Evolutionary conservation across 1,284 basidiomycete genomes (phyloP).

Genomic region (Takashimella koratensis): DNA sequence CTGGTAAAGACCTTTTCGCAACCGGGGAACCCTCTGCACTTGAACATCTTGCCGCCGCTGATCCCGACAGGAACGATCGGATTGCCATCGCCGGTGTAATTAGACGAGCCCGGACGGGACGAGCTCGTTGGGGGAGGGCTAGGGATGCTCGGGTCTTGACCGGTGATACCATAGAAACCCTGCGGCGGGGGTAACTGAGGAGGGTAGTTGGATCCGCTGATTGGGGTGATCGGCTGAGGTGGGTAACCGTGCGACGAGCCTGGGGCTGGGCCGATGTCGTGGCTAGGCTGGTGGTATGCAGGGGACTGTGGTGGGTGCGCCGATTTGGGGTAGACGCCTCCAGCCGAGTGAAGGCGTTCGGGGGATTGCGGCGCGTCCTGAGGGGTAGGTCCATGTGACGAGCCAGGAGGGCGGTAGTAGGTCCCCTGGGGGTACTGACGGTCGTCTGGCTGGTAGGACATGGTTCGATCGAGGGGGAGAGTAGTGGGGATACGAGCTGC

Average conservation of each 20-base stretch:
- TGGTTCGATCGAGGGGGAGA: constrained; percentile 13
- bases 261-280: constrained; percentile 27
- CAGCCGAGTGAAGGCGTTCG: constrained; percentile 33
- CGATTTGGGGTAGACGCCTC: constrained; percentile 21
- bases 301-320: constrained; percentile 25
- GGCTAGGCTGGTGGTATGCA: constrained; percentile 17
- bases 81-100: constrained; percentile 37
- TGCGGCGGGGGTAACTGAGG: constrained; percentile 25
- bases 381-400: constrained; percentile 28
- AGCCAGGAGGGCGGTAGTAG: constrained; percentile 32
- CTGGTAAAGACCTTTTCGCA: constrained; percentile 95
- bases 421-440: constrained; percentile 15
- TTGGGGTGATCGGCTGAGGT: constrained; percentile 32
- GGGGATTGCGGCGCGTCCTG: constrained; percentile 17
- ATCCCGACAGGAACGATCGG: constrained; percentile 48
- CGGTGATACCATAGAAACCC: constrained; percentile 26
- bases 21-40: constrained; percentile 89
- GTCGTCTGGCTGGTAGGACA: constrained; percentile 24
- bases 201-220: constrained; percentile 34
- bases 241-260: constrained; percentile 39
- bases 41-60: constrained; percentile 72
- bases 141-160: constrained; percentile 23
- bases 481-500: constrained; percentile 13
- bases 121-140: constrained; percentile 29
- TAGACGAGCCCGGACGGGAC: constrained; percentile 8